These are phyloP conservation scores for Pseudogymnoascus sp. DNA, from an alignment of 2,329 filamentous ascomycete genomes.

Conservation along the genomic window DNA sequence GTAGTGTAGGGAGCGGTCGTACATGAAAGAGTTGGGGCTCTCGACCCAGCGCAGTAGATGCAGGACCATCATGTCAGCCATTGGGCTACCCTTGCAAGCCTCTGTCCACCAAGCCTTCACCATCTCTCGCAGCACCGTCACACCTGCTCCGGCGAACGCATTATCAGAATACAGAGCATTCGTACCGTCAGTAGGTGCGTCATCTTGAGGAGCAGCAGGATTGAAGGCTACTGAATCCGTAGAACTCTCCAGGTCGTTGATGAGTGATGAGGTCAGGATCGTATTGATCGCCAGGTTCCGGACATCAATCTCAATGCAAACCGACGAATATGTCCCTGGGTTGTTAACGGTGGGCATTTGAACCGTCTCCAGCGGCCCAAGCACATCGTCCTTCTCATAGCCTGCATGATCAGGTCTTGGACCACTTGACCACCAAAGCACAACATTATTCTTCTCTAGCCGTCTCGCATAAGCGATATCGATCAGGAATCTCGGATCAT, in stretches of 20 bases:
- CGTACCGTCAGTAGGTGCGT: slow-evolving; percentile 51
- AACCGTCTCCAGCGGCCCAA: slow-evolving; percentile 74
- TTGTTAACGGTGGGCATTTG: slow-evolving; percentile 92
- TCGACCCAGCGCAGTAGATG: slow-evolving; percentile 97
- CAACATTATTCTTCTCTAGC: slow-evolving; percentile 82
- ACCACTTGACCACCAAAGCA: slow-evolving; percentile 91
- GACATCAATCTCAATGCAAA: slow-evolving; percentile 91
- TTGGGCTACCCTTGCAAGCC: slow-evolving; percentile 78
- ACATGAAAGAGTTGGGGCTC: slow-evolving; percentile 85
- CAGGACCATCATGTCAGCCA: slow-evolving; percentile 97
- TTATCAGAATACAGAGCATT: slow-evolving; percentile 76
- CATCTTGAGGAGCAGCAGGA: slow-evolving; percentile 56
- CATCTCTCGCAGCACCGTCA: slow-evolving; percentile 91
- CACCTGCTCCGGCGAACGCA: slow-evolving; percentile 85
- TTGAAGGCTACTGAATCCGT: slow-evolving; percentile 77
- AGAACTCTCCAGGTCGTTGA: slow-evolving; percentile 80
- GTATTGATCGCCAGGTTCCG: slow-evolving; percentile 97
- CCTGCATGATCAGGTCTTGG: slow-evolving; percentile 90
- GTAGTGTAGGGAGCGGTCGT: slow-evolving; percentile 88
- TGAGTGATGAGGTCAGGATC: slow-evolving; percentile 88
- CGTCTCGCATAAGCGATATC: slow-evolving; percentile 90
- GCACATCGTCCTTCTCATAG: slow-evolving; percentile 85
- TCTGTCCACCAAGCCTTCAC: slow-evolving; percentile 98
- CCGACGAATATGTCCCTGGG: slow-evolving; percentile 86
- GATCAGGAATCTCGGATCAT: slow-evolving; percentile 90